phyloP scores from a whole-genome alignment of 1,284 basidiomycete species.

The Polyporus tsugae region DNA sequence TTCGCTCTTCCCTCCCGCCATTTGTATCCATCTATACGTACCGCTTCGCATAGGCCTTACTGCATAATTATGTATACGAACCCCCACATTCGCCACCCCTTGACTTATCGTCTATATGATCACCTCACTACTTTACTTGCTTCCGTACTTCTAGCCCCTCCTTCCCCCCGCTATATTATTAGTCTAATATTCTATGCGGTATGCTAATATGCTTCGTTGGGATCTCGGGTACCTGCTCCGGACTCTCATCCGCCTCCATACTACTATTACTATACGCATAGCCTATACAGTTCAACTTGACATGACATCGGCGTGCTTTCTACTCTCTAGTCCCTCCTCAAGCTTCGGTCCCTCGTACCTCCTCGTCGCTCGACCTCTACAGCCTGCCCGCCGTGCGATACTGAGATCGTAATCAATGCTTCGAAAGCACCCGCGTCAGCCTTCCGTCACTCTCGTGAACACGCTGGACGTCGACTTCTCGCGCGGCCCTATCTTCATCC shows the following conservation, averaged over 20 bases:
- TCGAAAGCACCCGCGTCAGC: neutral
- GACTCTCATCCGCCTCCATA: constrained; percentile 2
- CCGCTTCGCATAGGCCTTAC: constrained; percentile 21
- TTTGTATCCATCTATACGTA: constrained; percentile 24
- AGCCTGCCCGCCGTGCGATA: neutral
- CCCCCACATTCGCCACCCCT: constrained; percentile 11
- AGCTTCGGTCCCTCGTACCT: neutral
- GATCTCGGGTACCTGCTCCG: neutral
- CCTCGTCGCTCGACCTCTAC: neutral
- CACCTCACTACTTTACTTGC: constrained; percentile 30
- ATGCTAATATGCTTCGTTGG: constrained; percentile 16
- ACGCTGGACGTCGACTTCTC: neutral
- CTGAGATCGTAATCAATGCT: neutral
- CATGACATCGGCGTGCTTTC: neutral
- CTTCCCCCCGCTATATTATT: constrained; percentile 20
- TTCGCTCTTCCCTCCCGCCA: constrained; percentile 18
- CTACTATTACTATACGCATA: constrained; percentile 7
- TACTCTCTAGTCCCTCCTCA: neutral
- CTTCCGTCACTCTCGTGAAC: neutral
- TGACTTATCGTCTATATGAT: constrained; percentile 35
- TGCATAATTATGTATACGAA: constrained; percentile 33
- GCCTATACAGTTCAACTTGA: constrained; percentile 11
- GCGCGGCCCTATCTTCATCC: neutral
- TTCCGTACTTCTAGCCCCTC: constrained; percentile 16
- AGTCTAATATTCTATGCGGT: constrained; percentile 17